phyloP scores from a whole-genome alignment of 2,329 filamentous ascomycete species.

The Raffaelea arxii region DNA sequence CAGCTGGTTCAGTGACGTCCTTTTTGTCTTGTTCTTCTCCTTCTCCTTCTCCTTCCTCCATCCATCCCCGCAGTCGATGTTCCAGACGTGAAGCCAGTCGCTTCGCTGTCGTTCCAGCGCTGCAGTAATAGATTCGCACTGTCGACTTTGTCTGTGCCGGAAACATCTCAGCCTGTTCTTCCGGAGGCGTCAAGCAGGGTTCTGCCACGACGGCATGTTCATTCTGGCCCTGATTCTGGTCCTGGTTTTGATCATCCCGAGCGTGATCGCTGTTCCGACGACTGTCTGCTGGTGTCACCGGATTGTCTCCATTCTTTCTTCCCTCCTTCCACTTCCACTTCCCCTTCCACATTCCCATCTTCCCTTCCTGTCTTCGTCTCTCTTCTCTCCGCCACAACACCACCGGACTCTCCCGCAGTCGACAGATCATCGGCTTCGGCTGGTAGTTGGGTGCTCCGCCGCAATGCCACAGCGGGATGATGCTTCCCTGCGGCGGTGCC shows the following conservation, averaged over 20 bases:
- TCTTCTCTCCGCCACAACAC: slow-evolving; percentile 16
- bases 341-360: neutral
- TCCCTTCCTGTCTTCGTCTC: neutral
- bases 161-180: no score
- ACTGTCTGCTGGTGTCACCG: no score
- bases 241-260: no score
- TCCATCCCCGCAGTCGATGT: slow-evolving; percentile 1
- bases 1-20: neutral
- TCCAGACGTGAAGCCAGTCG: slow-evolving; percentile 12
- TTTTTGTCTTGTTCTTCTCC: neutral
- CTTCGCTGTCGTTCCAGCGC: slow-evolving; percentile 14
- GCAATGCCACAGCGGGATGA: slow-evolving; percentile 18
- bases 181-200: no score
- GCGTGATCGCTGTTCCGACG: no score
- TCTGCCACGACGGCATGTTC: no score
- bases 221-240: no score
- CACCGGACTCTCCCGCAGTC: slow-evolving; percentile 17
- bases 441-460: slow-evolving; percentile 19
- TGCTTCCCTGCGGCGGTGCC: slow-evolving; percentile 17
- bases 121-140: slow-evolving; percentile 13
- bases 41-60: neutral
- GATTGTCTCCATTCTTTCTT: no score
- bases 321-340: no score
- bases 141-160: no score
- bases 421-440: slow-evolving; percentile 19